phyloP scores from a whole-genome alignment of 495 filamentous ascomycete genomes.

The Lepraria neglecta region DNA sequence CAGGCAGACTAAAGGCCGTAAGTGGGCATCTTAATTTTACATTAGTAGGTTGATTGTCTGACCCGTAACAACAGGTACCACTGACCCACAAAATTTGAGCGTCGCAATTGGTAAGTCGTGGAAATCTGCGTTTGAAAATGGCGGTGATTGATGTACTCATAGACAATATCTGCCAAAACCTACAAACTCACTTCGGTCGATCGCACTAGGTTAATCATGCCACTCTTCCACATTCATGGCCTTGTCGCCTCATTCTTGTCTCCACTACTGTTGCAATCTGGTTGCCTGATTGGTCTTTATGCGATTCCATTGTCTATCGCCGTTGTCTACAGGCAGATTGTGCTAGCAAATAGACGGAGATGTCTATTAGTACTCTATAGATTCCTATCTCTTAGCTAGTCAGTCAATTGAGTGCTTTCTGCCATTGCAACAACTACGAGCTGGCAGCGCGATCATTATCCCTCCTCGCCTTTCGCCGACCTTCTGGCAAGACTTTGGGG shows the following conservation, averaged over 20 bases:
- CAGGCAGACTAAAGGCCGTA: conserved; percentile 72
- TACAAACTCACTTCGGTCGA: conserved; percentile 60
- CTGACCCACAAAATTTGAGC: conserved; percentile 71
- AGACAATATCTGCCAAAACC: conserved; percentile 65
- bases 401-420: too few relatives aligned
- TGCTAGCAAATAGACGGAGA: too few relatives aligned
- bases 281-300: too few relatives aligned
- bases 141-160: conserved; percentile 3
- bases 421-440: too few relatives aligned
- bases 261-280: too few relatives aligned
- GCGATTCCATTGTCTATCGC: too few relatives aligned
- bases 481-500: conserved; percentile 68
- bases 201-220: conserved; percentile 76
- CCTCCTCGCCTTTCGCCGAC: conserved; percentile 25
- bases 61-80: too few relatives aligned
- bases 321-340: too few relatives aligned
- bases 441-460: conserved; percentile 43
- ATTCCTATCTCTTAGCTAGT: too few relatives aligned
- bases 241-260: conserved; percentile 68
- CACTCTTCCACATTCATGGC: conserved; percentile 78
- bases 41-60: too few relatives aligned
- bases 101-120: conserved; percentile 55
- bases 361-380: too few relatives aligned
- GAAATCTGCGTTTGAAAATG: background rate
- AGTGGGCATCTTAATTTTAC: too few relatives aligned